These are phyloP conservation scores for Ophiostoma australiae DNA, from an alignment of 2,329 filamentous ascomycete genomes.

Conservation along the genomic window DNA sequence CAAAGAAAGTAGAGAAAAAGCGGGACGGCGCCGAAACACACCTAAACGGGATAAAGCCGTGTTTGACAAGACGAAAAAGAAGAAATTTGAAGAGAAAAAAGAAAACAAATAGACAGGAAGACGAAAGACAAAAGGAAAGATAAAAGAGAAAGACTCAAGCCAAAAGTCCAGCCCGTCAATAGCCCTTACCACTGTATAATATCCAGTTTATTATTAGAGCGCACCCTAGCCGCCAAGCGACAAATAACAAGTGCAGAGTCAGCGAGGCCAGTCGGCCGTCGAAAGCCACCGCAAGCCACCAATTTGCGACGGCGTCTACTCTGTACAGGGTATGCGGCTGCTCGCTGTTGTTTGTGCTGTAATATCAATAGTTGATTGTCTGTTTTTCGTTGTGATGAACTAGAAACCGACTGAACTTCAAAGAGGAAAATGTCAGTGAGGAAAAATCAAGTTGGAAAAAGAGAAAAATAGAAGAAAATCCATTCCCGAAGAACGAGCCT, in stretches of 20 bases:
- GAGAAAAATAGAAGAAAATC: neutral
- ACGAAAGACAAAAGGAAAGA: neutral
- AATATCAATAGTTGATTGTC: neutral
- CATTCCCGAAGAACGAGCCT: neutral
- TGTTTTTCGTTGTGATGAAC: neutral
- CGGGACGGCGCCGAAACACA: constrained; percentile 15
- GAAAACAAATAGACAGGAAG: neutral
- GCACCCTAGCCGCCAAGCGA: constrained; percentile 2
- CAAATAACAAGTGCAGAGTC: neutral
- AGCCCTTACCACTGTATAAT: no score
- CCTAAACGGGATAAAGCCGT: constrained; percentile 12
- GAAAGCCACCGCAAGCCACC: neutral
- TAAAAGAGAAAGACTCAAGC: neutral
- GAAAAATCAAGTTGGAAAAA: neutral
- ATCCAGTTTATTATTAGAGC: neutral
- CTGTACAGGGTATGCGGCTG: no score
- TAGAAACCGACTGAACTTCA: neutral
- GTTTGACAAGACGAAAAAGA: neutral
- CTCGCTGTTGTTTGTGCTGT: neutral
- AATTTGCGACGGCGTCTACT: neutral
- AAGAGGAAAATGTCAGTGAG: neutral
- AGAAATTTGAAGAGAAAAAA: neutral
- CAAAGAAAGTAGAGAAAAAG: neutral
- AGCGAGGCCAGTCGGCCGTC: neutral
- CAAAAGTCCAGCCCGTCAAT: neutral